Evolutionary conservation across 225 moss, liverwort and hornwort genomes (phyloP), one percentile per base, ranked within the genome.

Genomic region (Neckera pumila): DNA sequence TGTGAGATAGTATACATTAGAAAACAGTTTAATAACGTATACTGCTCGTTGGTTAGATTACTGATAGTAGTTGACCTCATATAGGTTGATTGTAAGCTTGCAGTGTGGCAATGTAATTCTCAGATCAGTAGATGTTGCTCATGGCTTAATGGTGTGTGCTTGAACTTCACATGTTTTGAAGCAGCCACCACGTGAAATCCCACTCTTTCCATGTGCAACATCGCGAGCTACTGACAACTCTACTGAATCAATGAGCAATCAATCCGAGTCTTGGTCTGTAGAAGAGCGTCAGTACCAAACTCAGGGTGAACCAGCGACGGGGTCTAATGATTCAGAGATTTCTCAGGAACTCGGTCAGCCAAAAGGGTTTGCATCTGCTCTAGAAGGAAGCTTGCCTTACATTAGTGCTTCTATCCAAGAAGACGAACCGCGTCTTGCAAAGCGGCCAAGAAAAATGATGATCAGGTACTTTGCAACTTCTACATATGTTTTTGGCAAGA

Each of bases 131-230:
- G 53, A 76, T 77, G 16, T 60, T 60, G 80, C 42, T 80, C 60
- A 60, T 86, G 75, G 23, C 17, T 70, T 76, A 17, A 31, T 67
- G 79, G 59, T 17, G 14, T 54, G 71, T 67, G 51, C 18, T 38
- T 51, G 36, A 51, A 71, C 42, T 84, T 77, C 54, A 7, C 45
- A 45, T 85, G 25, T 86, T 86, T 84, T 61, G 84, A 78, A 56
- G 89, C 92, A 90, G 89, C 71, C 88, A 79, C 92, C 90, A 69
- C 88, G 90, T 84, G 93, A 91, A 71, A 91, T 92, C 53, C 92
- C 91, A 60, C 82, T 93, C 54, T 91, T 92, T 51, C 93, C 92
- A 59, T 93, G 92, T 47, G 89, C 91, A 86, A 92, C 88, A 56
- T 93, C 93, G 11, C 92, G 91, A 36, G 92, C 89, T 23, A 77